Conservation (phyloP, 345 rosid species). For the Gynandropsis gynandra region DNA sequence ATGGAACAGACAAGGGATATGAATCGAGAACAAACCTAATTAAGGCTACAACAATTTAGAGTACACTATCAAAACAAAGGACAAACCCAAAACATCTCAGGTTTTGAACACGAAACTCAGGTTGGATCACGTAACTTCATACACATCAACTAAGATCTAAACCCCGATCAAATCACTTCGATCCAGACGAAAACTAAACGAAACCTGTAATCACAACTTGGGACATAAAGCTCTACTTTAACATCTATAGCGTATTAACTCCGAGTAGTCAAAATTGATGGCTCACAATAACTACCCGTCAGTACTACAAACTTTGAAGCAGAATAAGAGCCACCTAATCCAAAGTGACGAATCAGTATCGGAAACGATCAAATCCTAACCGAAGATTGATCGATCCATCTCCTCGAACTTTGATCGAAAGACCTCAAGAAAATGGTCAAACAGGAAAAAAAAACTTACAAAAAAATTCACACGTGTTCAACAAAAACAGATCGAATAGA, state of each 20-base stretch:
- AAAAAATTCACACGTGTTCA: neutral
- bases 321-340: neutral
- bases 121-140: neutral
- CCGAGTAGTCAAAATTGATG: neutral
- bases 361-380: neutral
- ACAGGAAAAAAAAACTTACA: neutral
- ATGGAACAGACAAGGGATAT: too few species aligned
- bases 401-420: neutral
- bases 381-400: neutral
- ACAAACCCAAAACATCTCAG: constrained; percentile 12
- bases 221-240: neutral
- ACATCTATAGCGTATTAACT: constrained; percentile 7
- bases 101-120: neutral
- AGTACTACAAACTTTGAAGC: too few species aligned
- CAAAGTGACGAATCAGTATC: too few species aligned
- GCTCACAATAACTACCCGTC: too few species aligned
- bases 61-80: neutral
- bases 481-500: neutral
- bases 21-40: neutral
- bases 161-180: neutral
- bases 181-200: neutral
- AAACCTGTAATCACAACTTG: neutral
- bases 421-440: neutral
- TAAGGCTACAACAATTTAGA: neutral
- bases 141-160: neutral